Conservation (phyloP, 208 protist genomes). For the Leishmania amazonensis region DNA sequence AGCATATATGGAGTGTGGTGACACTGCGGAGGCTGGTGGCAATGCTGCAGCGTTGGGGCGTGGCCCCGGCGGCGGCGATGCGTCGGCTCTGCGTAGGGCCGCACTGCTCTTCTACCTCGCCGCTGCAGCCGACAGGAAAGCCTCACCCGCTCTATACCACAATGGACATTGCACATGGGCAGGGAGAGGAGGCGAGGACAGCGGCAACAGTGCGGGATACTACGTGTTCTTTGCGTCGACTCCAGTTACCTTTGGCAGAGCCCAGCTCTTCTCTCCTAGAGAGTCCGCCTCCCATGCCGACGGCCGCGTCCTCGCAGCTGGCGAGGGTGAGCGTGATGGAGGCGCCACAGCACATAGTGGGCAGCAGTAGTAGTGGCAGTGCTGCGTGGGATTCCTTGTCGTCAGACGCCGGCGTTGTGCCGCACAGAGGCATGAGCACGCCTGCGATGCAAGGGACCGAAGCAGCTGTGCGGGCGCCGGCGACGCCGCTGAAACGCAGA, state of each 20-base stretch:
- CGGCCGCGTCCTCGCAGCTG: not conserved
- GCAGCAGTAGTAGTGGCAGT: not conserved
- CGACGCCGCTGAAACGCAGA: not conserved
- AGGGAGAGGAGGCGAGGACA: not conserved
- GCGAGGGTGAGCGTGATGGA: not conserved
- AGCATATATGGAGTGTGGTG: slow-evolving; percentile 45
- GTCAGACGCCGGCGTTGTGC: not conserved
- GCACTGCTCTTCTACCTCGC: not conserved
- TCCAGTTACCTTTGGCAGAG: not conserved
- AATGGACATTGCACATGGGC: not conserved
- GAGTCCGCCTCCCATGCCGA: not conserved
- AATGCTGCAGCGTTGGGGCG: slow-evolving; percentile 48
- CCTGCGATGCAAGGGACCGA: not conserved
- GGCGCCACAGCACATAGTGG: not conserved
- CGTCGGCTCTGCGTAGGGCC: slow-evolving; percentile 1
- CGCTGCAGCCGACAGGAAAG: not conserved
- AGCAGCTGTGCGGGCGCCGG: not conserved
- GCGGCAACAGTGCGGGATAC: not conserved
- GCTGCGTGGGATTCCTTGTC: not conserved
- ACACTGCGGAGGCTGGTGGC: slow-evolving; percentile 46
- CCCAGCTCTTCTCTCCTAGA: slow-evolving; percentile 7
- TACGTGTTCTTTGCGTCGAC: not conserved
- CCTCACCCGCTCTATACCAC: not conserved
- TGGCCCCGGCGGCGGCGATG: slow-evolving; percentile 29
- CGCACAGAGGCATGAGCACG: not conserved